Conservation (phyloP, 1,284 basidiomycete species). For the Leccinum pseudoinsigne region DNA sequence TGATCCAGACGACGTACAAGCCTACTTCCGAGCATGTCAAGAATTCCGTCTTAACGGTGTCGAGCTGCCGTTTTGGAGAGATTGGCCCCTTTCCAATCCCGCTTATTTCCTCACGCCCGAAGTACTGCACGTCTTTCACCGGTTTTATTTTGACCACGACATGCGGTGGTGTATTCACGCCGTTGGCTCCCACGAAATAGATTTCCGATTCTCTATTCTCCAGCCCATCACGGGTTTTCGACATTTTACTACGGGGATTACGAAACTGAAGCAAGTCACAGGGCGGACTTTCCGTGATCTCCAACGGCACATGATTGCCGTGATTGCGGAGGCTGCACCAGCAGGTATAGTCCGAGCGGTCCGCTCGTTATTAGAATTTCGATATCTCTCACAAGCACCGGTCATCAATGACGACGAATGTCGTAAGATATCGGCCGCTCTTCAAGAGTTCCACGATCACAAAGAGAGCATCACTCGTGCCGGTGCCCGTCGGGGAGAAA, state of each 20-base stretch:
- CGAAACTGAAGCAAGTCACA: not conserved
- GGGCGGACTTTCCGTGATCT: not conserved
- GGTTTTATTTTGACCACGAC: not conserved
- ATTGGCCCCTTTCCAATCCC: not conserved
- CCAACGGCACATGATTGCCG: not conserved
- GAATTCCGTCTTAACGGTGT: not conserved
- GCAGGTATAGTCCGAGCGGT: not conserved
- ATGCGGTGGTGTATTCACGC: not conserved
- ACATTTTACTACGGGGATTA: not conserved
- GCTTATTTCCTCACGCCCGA: not conserved
- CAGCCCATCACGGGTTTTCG: not conserved
- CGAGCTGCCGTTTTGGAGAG: not conserved
- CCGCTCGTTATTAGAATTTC: not conserved
- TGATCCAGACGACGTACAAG: not conserved
- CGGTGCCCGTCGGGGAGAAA: no score
- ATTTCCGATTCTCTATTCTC: not conserved
- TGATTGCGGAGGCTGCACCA: not conserved
- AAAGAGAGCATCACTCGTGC: not conserved
- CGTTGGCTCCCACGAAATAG: not conserved
- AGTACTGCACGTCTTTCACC: not conserved
- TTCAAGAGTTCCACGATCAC: not conserved
- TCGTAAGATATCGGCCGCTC: not conserved
- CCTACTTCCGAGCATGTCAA: not conserved
- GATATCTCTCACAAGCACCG: not conserved
- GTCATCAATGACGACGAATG: not conserved